These are phyloP conservation scores for Tuber magnatum DNA, from an alignment of 495 filamentous ascomycete species.

Conservation along the genomic window DNA sequence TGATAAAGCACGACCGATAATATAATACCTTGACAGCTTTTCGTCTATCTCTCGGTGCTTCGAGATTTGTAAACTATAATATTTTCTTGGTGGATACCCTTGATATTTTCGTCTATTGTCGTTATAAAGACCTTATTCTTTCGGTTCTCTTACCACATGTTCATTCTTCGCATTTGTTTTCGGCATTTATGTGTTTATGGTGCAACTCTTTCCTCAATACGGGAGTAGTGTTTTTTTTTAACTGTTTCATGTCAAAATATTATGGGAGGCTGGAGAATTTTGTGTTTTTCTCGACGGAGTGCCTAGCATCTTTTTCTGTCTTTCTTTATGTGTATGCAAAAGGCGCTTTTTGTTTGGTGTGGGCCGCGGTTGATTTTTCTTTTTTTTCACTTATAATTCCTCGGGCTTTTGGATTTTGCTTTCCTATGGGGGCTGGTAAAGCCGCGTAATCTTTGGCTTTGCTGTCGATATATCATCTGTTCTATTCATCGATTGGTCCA, in stretches of 20 bases:
- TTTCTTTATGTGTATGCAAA: background rate
- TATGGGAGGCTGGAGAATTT: constrained; percentile 22
- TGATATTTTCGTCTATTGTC: constrained; percentile 31
- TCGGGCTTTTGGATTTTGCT: background rate
- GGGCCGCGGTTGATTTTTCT: constrained; percentile 8
- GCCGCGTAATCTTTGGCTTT: constrained; percentile 27
- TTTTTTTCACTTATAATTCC: constrained; percentile 20
- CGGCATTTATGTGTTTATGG: constrained; percentile 1
- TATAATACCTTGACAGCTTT: background rate
- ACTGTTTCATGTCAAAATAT: constrained; percentile 17
- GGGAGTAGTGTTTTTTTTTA: constrained; percentile 20
- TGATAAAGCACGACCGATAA: constrained; percentile 21
- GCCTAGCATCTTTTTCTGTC: background rate
- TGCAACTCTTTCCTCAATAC: constrained; percentile 7
- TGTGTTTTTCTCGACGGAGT: constrained; percentile 24
- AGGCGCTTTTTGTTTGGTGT: constrained; percentile 2
- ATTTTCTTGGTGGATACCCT: constrained; percentile 10
- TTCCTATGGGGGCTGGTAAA: constrained; percentile 10
- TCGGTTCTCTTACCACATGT: constrained; percentile 7
- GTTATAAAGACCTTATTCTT: constrained; percentile 26
- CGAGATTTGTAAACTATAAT: constrained; percentile 27
- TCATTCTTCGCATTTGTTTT: constrained; percentile 17
- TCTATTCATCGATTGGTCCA: background rate
- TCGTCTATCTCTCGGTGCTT: constrained; percentile 1
- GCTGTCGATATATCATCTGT: constrained; percentile 6